Conservation (phyloP, 345 rosid species). For the Eucalyptus erythrocorys region DNA sequence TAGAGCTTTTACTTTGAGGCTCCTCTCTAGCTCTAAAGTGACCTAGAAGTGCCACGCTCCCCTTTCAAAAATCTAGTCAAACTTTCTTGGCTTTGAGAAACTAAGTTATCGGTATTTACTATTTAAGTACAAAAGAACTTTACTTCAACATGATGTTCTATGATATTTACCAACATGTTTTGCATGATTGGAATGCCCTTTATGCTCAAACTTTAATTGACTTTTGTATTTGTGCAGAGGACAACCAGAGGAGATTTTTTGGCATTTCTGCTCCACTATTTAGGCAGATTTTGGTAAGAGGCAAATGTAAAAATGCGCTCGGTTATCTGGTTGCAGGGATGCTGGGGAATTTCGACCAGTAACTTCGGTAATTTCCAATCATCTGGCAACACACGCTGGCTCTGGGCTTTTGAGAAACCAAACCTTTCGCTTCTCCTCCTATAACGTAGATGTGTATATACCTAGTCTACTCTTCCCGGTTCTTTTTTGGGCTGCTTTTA, state of each 20-base stretch:
- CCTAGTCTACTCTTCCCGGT: not conserved
- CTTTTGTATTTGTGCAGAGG: not conserved
- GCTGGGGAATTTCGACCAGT: not conserved
- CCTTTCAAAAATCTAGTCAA: not conserved
- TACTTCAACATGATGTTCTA: not conserved
- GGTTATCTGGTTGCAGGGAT: not conserved
- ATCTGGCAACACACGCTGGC: not conserved
- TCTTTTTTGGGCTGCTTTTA: not conserved
- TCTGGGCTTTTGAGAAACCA: not conserved
- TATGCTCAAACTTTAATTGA: not conserved
- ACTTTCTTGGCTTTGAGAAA: not conserved
- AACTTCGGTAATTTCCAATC: not conserved
- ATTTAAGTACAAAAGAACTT: not conserved
- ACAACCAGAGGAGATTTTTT: not conserved
- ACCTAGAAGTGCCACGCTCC: not conserved
- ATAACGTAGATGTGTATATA: not conserved
- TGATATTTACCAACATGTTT: not conserved
- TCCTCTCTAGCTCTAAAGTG: not conserved
- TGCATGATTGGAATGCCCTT: not conserved
- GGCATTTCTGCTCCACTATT: not conserved
- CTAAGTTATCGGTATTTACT: not conserved
- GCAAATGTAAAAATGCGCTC: not conserved
- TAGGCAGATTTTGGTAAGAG: not conserved
- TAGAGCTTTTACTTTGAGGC: not conserved
- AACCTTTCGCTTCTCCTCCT: not conserved